A percentile compares a stretch with the other conserved stretches of the same genome.
phyloP scores from a whole-genome alignment of 495 filamentous ascomycete genomes.

The Penicillium pulvis region DNA sequence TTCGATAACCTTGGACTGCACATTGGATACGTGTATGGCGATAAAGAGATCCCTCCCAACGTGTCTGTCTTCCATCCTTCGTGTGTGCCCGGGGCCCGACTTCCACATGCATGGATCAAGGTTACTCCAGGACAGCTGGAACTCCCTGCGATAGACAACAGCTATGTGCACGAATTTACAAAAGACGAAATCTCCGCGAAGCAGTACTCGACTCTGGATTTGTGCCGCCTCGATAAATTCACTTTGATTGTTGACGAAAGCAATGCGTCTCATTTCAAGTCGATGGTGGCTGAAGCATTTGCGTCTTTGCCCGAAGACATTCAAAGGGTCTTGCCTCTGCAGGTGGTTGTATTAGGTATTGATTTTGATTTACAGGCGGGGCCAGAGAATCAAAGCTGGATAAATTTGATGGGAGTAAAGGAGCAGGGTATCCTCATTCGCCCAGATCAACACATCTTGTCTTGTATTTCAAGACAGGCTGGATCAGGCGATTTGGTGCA shows the following conservation, averaged over 20 bases:
- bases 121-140: neutral
- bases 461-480: conserved; percentile 8
- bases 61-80: conserved; percentile 27
- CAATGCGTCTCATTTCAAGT: conserved; percentile 12
- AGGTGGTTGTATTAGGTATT: neutral
- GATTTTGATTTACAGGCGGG: conserved; percentile 20
- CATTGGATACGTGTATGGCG: conserved; percentile 40
- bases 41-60: conserved; percentile 24
- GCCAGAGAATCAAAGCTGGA: conserved; percentile 15
- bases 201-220: conserved; percentile 35
- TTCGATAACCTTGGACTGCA: conserved; percentile 41
- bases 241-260: conserved; percentile 27
- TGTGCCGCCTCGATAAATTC: conserved; percentile 31
- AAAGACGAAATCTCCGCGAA: conserved; percentile 18
- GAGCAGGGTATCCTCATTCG: conserved; percentile 30
- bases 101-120: conserved; percentile 38
- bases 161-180: conserved; percentile 30
- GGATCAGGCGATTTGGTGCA: conserved; percentile 9
- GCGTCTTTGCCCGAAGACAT: neutral
- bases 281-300: conserved; percentile 7
- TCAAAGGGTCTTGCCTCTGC: neutral
- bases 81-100: conserved; percentile 30
- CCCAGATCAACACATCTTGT: conserved; percentile 42
- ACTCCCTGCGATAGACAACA: conserved; percentile 29
- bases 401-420: conserved; percentile 20